Base-by-base conservation (phyloP, 202 grass and related monocot genomes). In the Brachypodium distachyon region DNA sequence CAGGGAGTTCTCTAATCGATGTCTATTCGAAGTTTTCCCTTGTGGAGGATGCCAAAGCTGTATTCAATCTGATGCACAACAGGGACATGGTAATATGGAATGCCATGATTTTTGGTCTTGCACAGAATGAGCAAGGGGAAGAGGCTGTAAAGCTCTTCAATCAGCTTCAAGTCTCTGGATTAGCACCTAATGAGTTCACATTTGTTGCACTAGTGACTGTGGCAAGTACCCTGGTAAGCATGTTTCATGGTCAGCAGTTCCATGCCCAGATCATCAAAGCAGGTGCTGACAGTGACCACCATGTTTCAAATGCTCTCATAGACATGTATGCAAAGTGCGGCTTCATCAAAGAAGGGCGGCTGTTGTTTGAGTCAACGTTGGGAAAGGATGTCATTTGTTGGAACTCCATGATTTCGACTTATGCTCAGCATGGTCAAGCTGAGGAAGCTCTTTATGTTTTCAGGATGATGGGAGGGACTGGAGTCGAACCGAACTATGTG, bases 311-410 rank as follows among this genome's bases (percentile, higher is more conserved):
- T 83, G 74, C 89, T 34, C 87, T 96, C 68, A 81, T 87, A 73
- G 89, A 96, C 84, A 82, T 96, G 86, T 92, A 96, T 74, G 92
- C 89, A 66, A 96, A 96, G 70, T 96, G 93, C 23, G 93, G 92
- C 62, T 92, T 77, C 47, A 83, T 87, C 29, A 74, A 81, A 81
- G 78, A 96, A 80, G 84, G 89, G 54, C 81, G 87, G 84, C 9
- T 32, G 46, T 50, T 96, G 66, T 96, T 96, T 81, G 87, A 85
- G 44, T 89, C 87, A 69, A 78, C 81, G 61, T 51, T 27, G 34
- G 74, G 78, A 52, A 81, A 82, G 26, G 89, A 96, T 75, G 81
- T 78, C 18, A 83, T 90, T 33, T 92, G 86, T 75, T 96, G 89
- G 93, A 96, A 96, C 27, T 90, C 86, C 38, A 92, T 96, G 87